phyloP scores from a whole-genome alignment of 2,329 filamentous ascomycete genomes.

The Alternaria ethzedia region DNA sequence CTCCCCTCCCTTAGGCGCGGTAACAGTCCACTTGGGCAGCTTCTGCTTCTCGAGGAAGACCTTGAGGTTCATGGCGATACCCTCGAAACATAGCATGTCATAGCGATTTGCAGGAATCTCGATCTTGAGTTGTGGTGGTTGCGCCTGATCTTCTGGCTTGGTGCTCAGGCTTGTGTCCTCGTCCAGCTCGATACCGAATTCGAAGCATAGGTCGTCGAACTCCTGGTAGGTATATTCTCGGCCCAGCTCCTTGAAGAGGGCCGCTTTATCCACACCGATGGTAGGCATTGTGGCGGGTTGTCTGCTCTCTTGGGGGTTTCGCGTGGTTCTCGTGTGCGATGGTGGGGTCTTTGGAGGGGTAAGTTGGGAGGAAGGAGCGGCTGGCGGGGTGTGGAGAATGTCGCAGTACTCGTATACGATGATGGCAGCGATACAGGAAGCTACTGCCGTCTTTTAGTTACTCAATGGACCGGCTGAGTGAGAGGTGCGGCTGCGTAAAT shows the following conservation, averaged over 20 bases:
- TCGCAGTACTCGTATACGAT: neutral
- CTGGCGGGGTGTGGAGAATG: neutral
- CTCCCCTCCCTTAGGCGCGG: slow-evolving; percentile 73
- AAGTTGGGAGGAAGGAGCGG: slow-evolving; percentile 26
- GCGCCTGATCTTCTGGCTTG: slow-evolving; percentile 61
- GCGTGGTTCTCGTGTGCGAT: slow-evolving; percentile 19
- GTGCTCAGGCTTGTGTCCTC: slow-evolving; percentile 66
- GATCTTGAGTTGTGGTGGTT: slow-evolving; percentile 93
- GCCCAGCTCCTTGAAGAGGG: slow-evolving; percentile 90
- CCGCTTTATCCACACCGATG: slow-evolving; percentile 94
- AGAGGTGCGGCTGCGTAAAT: slow-evolving; percentile 17
- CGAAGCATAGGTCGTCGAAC: slow-evolving; percentile 97
- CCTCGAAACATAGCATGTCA: slow-evolving; percentile 97
- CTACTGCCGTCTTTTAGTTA: neutral
- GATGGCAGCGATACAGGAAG: neutral
- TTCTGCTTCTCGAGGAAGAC: slow-evolving; percentile 82
- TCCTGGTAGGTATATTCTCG: slow-evolving; percentile 90
- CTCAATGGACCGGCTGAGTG: slow-evolving; percentile 6
- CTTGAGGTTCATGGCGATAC: slow-evolving; percentile 93
- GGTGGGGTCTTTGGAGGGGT: slow-evolving; percentile 42
- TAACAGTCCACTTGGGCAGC: slow-evolving; percentile 80
- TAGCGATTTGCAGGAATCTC: slow-evolving; percentile 95
- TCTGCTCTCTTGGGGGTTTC: slow-evolving; percentile 1
- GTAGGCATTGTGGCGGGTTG: slow-evolving; percentile 77
- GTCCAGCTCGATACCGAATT: slow-evolving; percentile 97